A percentile compares a stretch with the other conserved stretches of the same genome.
Evolutionary conservation across 306 rosid species (phyloP).

Genomic region (Quercus engelmannii): DNA sequence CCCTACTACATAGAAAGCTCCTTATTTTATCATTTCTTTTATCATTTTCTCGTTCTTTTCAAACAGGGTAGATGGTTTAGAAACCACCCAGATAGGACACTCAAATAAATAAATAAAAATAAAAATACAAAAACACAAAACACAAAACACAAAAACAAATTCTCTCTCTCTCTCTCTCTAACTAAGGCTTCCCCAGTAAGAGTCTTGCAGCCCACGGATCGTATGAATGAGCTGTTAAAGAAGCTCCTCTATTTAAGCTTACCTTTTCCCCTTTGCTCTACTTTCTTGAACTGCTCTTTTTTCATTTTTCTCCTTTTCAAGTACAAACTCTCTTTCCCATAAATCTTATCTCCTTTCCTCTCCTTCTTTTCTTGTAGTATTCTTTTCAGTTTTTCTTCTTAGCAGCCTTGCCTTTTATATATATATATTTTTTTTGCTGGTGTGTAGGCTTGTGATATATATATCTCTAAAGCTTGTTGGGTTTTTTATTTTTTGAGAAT

Average conservation of each 20-base stretch:
- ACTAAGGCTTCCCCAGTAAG: slow-evolving; percentile 51
- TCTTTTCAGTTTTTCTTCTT: not conserved
- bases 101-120: slow-evolving; percentile 25
- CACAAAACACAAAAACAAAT: not conserved
- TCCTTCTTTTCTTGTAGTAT: not conserved
- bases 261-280: slow-evolving; percentile 20
- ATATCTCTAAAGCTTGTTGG: not conserved
- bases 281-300: slow-evolving; percentile 49
- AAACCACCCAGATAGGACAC: slow-evolving; percentile 39
- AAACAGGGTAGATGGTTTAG: slow-evolving; percentile 47
- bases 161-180: too few relatives aligned
- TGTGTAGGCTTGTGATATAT: not conserved
- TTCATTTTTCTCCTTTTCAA: slow-evolving; percentile 7
- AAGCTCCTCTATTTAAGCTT: slow-evolving; percentile 61
- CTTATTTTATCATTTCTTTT: slow-evolving; percentile 13
- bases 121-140: not conserved
- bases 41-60: slow-evolving; percentile 27
- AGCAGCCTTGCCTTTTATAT: not conserved
- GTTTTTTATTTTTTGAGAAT: not conserved
- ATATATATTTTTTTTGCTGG: not conserved
- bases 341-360: not conserved
- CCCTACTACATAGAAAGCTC: slow-evolving; percentile 23
- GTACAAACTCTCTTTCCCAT: slow-evolving; percentile 1
- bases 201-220: slow-evolving; percentile 80
- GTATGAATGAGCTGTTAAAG: slow-evolving; percentile 35